phyloP scores from a whole-genome alignment of 805 yeast species.

The Lachancea sp. region DNA sequence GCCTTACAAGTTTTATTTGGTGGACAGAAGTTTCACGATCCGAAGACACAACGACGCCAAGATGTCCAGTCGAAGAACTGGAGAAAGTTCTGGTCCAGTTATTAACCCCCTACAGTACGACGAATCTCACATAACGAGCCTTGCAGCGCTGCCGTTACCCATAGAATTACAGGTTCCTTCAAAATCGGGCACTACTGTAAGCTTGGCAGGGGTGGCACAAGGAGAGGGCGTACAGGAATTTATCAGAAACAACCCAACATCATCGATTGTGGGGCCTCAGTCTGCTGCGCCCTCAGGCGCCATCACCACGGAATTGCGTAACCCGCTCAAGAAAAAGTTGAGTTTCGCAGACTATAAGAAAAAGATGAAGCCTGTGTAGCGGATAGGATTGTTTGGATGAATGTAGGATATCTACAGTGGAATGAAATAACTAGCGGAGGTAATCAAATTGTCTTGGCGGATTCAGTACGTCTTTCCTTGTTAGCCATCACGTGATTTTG shows the following conservation, averaged over 20 bases:
- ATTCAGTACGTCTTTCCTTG: no score
- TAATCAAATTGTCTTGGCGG: no score
- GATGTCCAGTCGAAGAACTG: not conserved
- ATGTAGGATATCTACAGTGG: no score
- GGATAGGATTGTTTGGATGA: no score
- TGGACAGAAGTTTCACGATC: constrained; percentile 4
- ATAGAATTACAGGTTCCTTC: constrained; percentile 5
- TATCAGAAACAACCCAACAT: no score
- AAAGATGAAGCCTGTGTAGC: constrained; percentile 20
- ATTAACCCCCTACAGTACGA: constrained; percentile 17
- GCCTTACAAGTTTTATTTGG: constrained; percentile 4
- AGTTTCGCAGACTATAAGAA: constrained; percentile 36
- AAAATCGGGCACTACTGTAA: not conserved
- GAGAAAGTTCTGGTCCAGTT: not conserved
- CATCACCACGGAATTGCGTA: constrained; percentile 1
- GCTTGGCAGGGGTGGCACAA: not conserved
- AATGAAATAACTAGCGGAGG: no score
- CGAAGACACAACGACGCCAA: not conserved
- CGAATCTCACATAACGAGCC: constrained; percentile 22
- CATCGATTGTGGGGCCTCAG: not conserved
- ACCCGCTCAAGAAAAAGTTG: constrained; percentile 26
- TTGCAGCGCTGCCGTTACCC: constrained; percentile 24
- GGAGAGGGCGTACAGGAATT: not conserved
- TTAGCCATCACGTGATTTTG: not conserved
- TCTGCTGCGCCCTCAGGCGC: not conserved